Conservation (phyloP, 495 filamentous ascomycete genomes). For the Penicillium taxi region DNA sequence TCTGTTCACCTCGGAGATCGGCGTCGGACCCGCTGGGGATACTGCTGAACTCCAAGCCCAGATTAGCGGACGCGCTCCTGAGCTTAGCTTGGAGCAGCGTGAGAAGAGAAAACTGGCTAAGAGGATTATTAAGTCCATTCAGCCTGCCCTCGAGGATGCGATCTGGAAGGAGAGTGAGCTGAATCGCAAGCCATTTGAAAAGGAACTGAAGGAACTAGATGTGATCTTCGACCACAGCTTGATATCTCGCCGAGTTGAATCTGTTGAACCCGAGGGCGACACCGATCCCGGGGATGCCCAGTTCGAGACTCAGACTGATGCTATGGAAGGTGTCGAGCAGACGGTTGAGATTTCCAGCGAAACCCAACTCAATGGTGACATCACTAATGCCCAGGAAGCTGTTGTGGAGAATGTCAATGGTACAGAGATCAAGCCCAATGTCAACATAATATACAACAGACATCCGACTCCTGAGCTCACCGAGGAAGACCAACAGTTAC, state of each 20-base stretch:
- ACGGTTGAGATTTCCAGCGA: background rate
- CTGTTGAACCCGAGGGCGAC: slow-evolving; percentile 21
- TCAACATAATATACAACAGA: slow-evolving; percentile 9
- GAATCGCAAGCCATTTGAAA: slow-evolving; percentile 57
- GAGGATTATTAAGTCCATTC: slow-evolving; percentile 72
- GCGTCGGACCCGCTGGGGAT: slow-evolving; percentile 45
- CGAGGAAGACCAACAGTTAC: slow-evolving; percentile 45
- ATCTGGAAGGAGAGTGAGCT: slow-evolving; percentile 73
- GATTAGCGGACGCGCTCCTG: slow-evolving; percentile 44
- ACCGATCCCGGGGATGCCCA: slow-evolving; percentile 13
- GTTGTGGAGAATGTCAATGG: slow-evolving; percentile 9
- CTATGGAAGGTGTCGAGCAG: slow-evolving; percentile 18
- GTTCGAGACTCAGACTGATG: slow-evolving; percentile 6
- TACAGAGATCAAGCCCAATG: slow-evolving; percentile 9
- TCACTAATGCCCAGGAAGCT: slow-evolving; percentile 1
- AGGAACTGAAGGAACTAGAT: slow-evolving; percentile 64
- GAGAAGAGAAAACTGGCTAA: slow-evolving; percentile 67
- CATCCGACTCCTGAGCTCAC: slow-evolving; percentile 20
- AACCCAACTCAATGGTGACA: slow-evolving; percentile 1
- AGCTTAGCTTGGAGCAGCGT: slow-evolving; percentile 55
- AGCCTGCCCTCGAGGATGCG: slow-evolving; percentile 68
- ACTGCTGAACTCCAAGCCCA: slow-evolving; percentile 46
- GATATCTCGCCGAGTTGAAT: slow-evolving; percentile 37
- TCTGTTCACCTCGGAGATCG: slow-evolving; percentile 61
- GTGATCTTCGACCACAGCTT: slow-evolving; percentile 55